A percentile compares a stretch with the other conserved stretches of the same genome.
These are phyloP conservation scores for Xerocomellus amylosporus DNA, from an alignment of 768 basidiomycete species.

Conservation along the genomic window DNA sequence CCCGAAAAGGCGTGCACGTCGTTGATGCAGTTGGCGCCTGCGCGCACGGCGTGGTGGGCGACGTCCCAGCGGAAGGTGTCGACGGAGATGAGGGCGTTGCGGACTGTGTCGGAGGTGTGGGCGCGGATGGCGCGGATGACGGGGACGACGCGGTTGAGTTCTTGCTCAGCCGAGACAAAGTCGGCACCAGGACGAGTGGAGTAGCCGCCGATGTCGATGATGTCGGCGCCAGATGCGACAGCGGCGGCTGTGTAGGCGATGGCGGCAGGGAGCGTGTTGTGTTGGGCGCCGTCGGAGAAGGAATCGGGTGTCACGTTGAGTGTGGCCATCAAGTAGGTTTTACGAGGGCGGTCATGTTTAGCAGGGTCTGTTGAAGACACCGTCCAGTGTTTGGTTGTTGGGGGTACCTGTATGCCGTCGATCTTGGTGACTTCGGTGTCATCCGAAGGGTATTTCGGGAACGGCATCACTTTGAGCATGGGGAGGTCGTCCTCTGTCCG, in stretches of 20 bases:
- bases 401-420: conserved; percentile 14
- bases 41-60: conserved; percentile 49
- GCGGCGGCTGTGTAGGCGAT: conserved; percentile 51
- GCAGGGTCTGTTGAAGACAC: conserved; percentile 18
- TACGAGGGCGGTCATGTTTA: conserved; percentile 23
- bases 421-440: conserved; percentile 5
- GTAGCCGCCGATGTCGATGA: conserved; percentile 92
- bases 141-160: conserved; percentile 69
- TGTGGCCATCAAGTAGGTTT: conserved; percentile 84
- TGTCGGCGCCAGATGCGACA: conserved; percentile 57
- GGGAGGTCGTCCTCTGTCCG: conserved; percentile 36
- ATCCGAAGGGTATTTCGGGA: conserved; percentile 53
- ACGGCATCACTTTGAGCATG: conserved; percentile 74
- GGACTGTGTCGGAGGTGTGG: conserved; percentile 16
- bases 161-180: conserved; percentile 65
- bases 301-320: conserved; percentile 35
- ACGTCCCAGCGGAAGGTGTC: conserved; percentile 29
- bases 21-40: conserved; percentile 85
- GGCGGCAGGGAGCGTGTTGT: conserved; percentile 47
- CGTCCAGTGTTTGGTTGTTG: conserved; percentile 24
- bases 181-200: conserved; percentile 84
- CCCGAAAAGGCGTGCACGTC: conserved; percentile 86
- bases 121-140: conserved; percentile 58
- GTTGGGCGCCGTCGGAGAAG: not conserved
- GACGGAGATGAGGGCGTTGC: conserved; percentile 21